Percentiles rank a stretch among this genome's conserved stretches.
phyloP scores from a whole-genome alignment of 305 asterid species.

The Fraxinus sp. region DNA sequence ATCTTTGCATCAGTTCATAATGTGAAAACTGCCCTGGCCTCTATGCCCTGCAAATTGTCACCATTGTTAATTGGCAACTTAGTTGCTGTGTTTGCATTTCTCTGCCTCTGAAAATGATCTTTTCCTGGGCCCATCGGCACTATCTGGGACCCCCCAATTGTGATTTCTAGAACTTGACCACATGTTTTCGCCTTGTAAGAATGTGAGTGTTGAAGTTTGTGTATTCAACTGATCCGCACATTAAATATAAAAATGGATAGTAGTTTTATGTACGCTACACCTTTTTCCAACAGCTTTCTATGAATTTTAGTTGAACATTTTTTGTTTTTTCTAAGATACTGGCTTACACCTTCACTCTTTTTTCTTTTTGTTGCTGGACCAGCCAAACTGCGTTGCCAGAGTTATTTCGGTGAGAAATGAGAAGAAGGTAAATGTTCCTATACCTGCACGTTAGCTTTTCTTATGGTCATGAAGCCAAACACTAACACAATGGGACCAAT shows the following conservation, averaged over 20 bases:
- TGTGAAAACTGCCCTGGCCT: neutral
- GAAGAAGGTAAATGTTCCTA: constrained; percentile 46
- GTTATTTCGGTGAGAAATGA: constrained; percentile 59
- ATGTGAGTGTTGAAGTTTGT: neutral
- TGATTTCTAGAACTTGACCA: neutral
- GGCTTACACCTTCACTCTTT: constrained; percentile 4
- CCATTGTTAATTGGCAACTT: neutral
- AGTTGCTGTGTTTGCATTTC: neutral
- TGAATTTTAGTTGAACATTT: neutral
- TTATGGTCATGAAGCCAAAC: neutral
- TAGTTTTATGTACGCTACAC: neutral
- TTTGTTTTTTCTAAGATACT: neutral
- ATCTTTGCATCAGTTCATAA: constrained; percentile 2
- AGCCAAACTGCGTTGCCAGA: constrained; percentile 72
- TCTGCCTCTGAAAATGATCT: constrained; percentile 1
- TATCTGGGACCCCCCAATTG: neutral
- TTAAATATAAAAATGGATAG: neutral
- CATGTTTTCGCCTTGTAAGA: neutral
- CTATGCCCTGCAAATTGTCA: neutral
- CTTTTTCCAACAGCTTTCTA: neutral
- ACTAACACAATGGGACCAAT: neutral
- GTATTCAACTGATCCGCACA: neutral
- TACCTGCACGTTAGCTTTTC: neutral
- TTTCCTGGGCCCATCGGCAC: neutral
- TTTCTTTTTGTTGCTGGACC: constrained; percentile 30